Evolutionary conservation across 768 basidiomycete species (phyloP).

Genomic region (Kwoniella sp.): DNA sequence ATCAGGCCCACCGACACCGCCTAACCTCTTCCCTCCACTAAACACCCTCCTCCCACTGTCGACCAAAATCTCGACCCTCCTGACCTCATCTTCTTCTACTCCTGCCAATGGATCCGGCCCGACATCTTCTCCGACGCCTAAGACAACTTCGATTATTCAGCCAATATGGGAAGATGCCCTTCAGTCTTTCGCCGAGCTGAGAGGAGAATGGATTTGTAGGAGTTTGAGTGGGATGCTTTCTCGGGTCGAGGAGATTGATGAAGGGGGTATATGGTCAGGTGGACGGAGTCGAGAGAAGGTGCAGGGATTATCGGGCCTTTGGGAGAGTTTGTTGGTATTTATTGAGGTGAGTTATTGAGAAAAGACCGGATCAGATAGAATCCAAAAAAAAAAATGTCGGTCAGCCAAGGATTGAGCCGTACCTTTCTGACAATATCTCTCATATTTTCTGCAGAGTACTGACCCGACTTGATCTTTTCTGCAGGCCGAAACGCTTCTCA

Average conservation of each 20-base stretch:
- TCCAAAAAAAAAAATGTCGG: too few relatives aligned
- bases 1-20: constrained; percentile 47
- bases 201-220: constrained; percentile 42
- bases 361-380: too few relatives aligned
- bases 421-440: not conserved
- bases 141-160: constrained; percentile 25
- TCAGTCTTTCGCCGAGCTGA: constrained; percentile 21
- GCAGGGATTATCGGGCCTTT: constrained; percentile 27
- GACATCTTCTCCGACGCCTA: constrained; percentile 13
- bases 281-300: constrained; percentile 44
- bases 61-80: constrained; percentile 20
- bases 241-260: constrained; percentile 46
- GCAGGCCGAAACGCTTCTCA: constrained; percentile 50
- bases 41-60: constrained; percentile 35
- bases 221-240: constrained; percentile 34
- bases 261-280: constrained; percentile 46
- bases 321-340: constrained; percentile 45
- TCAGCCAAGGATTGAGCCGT: too few relatives aligned
- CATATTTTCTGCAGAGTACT: not conserved
- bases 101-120: not conserved
- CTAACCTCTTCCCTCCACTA: constrained; percentile 45
- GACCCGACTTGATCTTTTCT: not conserved
- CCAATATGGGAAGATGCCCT: constrained; percentile 30
- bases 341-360: constrained; percentile 49
- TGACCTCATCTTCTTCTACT: constrained; percentile 7